Evolutionary conservation across 78 protist species (phyloP), one percentile per base, ranked within the genome.

Genomic region (Mantamonas sphyraenae): DNA sequence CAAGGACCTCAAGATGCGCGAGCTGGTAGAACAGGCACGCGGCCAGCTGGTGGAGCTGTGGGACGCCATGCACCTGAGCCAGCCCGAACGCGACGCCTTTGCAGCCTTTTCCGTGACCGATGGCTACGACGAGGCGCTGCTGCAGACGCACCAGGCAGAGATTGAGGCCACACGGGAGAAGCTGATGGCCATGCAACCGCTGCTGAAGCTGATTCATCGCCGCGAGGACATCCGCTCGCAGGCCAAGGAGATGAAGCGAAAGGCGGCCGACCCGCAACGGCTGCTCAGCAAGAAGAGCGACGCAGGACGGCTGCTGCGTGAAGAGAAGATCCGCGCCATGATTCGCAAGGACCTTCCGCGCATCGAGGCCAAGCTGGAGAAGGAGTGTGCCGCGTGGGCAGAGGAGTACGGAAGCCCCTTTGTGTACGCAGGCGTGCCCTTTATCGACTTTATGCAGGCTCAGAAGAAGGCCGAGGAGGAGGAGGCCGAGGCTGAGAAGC

Each of bases 211-310:
- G 30, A 57, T 57, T 31, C 10, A 57, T 20, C 24, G 12, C 17
- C 24, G 62, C 24, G 22, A 57, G 62, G 22, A 57, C 39, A 57
- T 57, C 62, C 62, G 24, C 30, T 10, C 24, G 62, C 39, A 30
- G 62, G 28, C 62, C 7, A 57, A 30, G 17, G 62, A 57, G 9
- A 30, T 57, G 39, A 31, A 57, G 22, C 39, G 39, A 26, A 57
- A 26, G 62, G 28, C 39, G 39, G 24, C 62, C 24, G 62, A 57
- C 62, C 62, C 62, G 28, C 39, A 26, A 12, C 7, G 62, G 10
- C 62, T 57, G 35, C 12, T 57, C 30, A 30, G 39, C 12, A 57
- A 57, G 62, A 57, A 57, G 62, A 57, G 62, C 24, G 62, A 57
- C 62, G 39, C 62, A 20, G 62, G 62, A 20, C 24, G 62, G 22